These are phyloP conservation scores for Epichloe sp. DNA, from an alignment of 2,329 filamentous ascomycete genomes.

Conservation along the genomic window DNA sequence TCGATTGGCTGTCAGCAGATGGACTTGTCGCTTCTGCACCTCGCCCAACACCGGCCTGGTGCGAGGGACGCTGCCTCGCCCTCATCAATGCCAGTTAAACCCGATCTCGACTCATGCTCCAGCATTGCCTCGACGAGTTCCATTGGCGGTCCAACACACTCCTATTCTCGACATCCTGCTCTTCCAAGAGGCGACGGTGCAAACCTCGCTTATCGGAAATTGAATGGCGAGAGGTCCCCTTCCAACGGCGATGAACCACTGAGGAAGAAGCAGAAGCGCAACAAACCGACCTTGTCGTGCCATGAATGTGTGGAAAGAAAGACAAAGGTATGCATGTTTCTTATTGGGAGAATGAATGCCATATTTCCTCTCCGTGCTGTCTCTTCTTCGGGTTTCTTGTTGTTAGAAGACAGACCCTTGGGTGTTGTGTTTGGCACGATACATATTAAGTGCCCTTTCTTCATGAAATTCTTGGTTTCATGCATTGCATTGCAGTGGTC, in stretches of 20 bases:
- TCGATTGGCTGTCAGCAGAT: constrained; percentile 1
- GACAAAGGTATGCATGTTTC: constrained; percentile 48
- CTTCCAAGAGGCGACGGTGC: constrained; percentile 1
- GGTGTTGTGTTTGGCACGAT: no score
- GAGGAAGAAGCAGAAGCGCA: constrained; percentile 67
- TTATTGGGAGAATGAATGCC: neutral
- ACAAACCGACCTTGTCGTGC: constrained; percentile 71
- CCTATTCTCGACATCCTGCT: constrained; percentile 5
- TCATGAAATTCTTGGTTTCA: neutral
- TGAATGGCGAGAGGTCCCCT: constrained; percentile 4
- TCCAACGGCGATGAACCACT: constrained; percentile 25
- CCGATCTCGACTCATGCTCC: constrained; percentile 5
- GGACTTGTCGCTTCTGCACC: constrained; percentile 6
- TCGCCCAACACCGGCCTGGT: constrained; percentile 2
- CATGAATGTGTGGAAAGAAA: constrained; percentile 72
- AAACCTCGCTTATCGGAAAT: constrained; percentile 8
- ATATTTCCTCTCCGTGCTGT: neutral
- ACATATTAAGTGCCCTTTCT: neutral
- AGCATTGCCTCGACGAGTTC: constrained; percentile 3
- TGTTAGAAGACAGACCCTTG: no score
- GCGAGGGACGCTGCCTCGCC: constrained; percentile 1
- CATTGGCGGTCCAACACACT: neutral
- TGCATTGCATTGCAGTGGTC: neutral
- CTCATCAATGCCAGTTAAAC: constrained; percentile 3
- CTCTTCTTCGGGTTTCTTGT: neutral